These are phyloP conservation scores for Pseudogymnoascus sp. DNA, from an alignment of 2,329 filamentous ascomycete species.

Conservation along the genomic window DNA sequence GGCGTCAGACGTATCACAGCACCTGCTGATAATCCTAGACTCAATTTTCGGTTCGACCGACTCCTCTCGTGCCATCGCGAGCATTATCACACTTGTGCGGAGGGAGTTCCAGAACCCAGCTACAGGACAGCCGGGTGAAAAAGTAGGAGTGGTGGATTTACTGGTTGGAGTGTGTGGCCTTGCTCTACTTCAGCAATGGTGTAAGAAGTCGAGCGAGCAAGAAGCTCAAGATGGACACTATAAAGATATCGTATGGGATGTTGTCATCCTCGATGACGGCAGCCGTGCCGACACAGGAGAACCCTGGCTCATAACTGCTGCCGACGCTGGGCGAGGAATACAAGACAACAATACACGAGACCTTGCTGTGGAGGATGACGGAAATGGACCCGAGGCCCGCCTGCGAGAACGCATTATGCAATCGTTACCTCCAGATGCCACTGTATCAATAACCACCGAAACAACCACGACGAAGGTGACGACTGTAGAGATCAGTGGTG, in stretches of 20 bases:
- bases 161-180: conserved; percentile 54
- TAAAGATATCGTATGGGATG: conserved; percentile 60
- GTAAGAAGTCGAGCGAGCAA: conserved; percentile 45
- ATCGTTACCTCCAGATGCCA: conserved; percentile 49
- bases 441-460: conserved; percentile 54
- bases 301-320: conserved; percentile 29
- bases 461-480: conserved; percentile 57
- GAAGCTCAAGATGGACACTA: conserved; percentile 42
- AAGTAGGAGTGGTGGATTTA: conserved; percentile 55
- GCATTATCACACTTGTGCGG: conserved; percentile 58
- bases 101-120: conserved; percentile 59
- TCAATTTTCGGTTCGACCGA: conserved; percentile 64
- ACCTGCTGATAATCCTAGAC: conserved; percentile 54
- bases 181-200: conserved; percentile 55
- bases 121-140: conserved; percentile 53
- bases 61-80: conserved; percentile 60
- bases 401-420: conserved; percentile 50
- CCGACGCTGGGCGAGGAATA: conserved; percentile 24
- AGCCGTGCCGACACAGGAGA: conserved; percentile 48
- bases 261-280: conserved; percentile 56
- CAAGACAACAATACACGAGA: conserved; percentile 35
- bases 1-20: conserved; percentile 50
- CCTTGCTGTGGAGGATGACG: conserved; percentile 29
- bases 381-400: conserved; percentile 40
- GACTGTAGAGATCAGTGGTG: conserved; percentile 55